Conservation (phyloP, 192 early-diverging fungal species). For the Funneliformis mosseae region DNA sequence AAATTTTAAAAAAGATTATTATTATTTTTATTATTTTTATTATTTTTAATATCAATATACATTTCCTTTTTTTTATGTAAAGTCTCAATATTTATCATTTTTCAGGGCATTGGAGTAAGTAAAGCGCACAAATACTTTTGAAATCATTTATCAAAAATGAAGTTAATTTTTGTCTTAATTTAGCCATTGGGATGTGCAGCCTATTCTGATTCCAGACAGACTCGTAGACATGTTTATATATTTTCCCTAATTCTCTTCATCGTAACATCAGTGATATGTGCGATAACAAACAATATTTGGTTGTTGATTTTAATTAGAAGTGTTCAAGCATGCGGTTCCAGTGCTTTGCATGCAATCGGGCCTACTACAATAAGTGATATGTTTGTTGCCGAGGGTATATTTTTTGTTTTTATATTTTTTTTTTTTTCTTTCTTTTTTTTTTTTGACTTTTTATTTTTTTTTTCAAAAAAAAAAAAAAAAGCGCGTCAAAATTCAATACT, state of each 20-base stretch:
- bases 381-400: conserved; percentile 21
- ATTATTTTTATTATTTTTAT: too few species aligned
- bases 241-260: conserved; percentile 44
- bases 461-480: neutral
- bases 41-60: neutral
- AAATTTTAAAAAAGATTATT: neutral
- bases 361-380: conserved; percentile 45
- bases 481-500: neutral
- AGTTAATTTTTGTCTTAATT: conserved; percentile 12
- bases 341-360: conserved; percentile 41
- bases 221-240: conserved; percentile 45
- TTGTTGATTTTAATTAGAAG: conserved; percentile 42
- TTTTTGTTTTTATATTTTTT: too few species aligned
- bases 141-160: neutral
- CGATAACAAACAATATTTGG: conserved; percentile 41
- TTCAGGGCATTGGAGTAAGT: conserved; percentile 7
- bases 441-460: too few species aligned
- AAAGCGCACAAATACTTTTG: neutral
- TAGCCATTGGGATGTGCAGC: conserved; percentile 49
- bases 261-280: conserved; percentile 40
- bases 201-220: conserved; percentile 40
- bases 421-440: neutral
- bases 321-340: conserved; percentile 43
- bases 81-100: neutral
- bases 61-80: neutral